A percentile compares a stretch with the other conserved stretches of the same genome.
Evolutionary conservation across 2,329 filamentous ascomycete species (phyloP).

Genomic region (Ophiostoma ulmi): DNA sequence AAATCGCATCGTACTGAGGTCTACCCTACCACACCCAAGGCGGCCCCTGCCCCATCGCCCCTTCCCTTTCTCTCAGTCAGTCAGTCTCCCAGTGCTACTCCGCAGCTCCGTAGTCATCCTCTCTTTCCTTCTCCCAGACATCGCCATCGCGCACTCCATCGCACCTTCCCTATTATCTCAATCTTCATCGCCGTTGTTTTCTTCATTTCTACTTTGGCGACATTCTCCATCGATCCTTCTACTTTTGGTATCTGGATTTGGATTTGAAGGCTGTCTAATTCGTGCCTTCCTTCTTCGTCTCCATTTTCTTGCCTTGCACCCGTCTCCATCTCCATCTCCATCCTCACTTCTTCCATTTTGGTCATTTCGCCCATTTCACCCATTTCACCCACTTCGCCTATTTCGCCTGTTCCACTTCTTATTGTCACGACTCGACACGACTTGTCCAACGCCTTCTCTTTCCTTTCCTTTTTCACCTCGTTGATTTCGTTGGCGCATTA

Average conservation of each 20-base stretch:
- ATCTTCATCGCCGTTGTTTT: background rate
- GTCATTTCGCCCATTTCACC: background rate
- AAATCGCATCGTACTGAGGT: conserved; percentile 19
- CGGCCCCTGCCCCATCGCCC: conserved; percentile 14
- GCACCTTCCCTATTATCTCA: conserved; percentile 4
- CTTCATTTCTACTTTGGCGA: background rate
- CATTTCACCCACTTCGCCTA: background rate
- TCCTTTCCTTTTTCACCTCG: background rate
- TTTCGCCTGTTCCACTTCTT: conserved; percentile 4
- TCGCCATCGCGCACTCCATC: conserved; percentile 3
- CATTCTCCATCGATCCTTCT: background rate
- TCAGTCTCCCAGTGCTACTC: background rate
- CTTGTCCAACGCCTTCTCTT: background rate
- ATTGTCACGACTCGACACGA: background rate
- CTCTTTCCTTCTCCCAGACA: background rate
- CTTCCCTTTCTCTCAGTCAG: conserved; percentile 7
- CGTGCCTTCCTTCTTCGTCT: background rate
- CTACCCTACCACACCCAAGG: background rate
- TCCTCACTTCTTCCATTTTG: conserved; percentile 15
- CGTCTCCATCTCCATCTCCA: background rate
- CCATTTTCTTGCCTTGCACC: background rate
- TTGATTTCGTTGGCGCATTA: background rate
- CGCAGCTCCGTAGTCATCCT: background rate
- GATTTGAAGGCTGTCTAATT: background rate
- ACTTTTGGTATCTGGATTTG: background rate